Conservation (phyloP, 208 protist genomes). For the Porcisia deanei region DNA sequence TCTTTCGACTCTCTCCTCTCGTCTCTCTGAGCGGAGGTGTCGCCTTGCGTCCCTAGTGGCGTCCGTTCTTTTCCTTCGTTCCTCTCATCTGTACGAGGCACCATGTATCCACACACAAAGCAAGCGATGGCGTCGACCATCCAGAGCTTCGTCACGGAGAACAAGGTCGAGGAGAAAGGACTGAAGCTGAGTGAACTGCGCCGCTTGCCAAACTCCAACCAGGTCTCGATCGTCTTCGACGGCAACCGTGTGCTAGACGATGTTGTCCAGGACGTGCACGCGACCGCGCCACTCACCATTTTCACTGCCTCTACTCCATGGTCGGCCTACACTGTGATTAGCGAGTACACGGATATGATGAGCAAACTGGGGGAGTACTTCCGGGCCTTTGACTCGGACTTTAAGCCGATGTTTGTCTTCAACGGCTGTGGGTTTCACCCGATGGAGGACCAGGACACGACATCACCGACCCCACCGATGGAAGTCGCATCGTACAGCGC, state of each 20-base stretch:
- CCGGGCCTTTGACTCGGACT: constrained; percentile 17
- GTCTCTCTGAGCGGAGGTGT: not conserved
- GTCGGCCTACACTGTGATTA: constrained; percentile 65
- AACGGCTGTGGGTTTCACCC: constrained; percentile 60
- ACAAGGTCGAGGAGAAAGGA: constrained; percentile 67
- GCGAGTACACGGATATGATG: constrained; percentile 36
- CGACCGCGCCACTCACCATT: constrained; percentile 55
- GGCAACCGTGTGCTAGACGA: constrained; percentile 83
- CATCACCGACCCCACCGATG: constrained; percentile 21
- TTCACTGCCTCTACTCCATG: constrained; percentile 71
- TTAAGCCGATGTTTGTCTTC: constrained; percentile 61
- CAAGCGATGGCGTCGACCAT: constrained; percentile 37
- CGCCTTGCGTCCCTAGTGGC: not conserved
- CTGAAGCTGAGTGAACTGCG: constrained; percentile 52
- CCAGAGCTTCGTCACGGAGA: constrained; percentile 58
- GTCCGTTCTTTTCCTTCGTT: not conserved
- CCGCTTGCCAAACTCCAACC: constrained; percentile 45
- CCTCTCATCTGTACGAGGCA: not conserved
- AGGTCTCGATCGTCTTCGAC: constrained; percentile 71
- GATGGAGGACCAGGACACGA: constrained; percentile 28
- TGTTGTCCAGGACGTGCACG: constrained; percentile 60
- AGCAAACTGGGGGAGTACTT: constrained; percentile 28
- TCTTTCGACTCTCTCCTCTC: not conserved
- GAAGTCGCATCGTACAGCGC: constrained; percentile 24
- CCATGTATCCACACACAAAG: constrained; percentile 40